Conservation (phyloP, 345 rosid species). For the Gossypium mustelinum region DNA sequence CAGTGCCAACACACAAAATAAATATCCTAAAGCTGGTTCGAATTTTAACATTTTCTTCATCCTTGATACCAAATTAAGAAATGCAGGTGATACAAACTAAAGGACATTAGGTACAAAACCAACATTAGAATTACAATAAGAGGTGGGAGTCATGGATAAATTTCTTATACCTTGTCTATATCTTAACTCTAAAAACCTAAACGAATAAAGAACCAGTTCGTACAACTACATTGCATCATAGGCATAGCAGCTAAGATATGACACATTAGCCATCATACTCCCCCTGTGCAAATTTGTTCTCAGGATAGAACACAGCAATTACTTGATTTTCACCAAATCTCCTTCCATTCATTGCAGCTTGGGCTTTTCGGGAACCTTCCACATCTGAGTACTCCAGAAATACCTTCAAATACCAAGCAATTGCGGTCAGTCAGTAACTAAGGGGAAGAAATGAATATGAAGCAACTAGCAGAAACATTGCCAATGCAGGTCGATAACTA, state of each 20-base stretch:
- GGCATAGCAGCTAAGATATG: not conserved
- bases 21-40: too few species aligned
- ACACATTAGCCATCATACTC: constrained; percentile 58
- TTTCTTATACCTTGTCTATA: not conserved
- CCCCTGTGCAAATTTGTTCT: constrained; percentile 66
- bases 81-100: too few species aligned
- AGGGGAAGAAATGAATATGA: not conserved
- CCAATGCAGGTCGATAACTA: not conserved
- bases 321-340: constrained; percentile 88
- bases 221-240: not conserved
- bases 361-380: constrained; percentile 68
- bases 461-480: not conserved
- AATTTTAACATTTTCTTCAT: too few species aligned
- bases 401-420: constrained; percentile 40
- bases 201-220: not conserved
- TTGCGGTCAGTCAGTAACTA: not conserved
- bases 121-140: not conserved
- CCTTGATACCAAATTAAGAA: too few species aligned
- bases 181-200: not conserved
- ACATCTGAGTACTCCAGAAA: constrained; percentile 79
- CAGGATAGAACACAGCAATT: constrained; percentile 68
- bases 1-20: too few species aligned
- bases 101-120: not conserved
- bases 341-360: constrained; percentile 77
- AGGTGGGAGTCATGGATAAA: not conserved